A percentile compares a stretch with the other conserved stretches of the same genome.
Evolutionary conservation across 225 moss, liverwort and hornwort genomes (phyloP).

Genomic region (Antitrichia curtipendula): DNA sequence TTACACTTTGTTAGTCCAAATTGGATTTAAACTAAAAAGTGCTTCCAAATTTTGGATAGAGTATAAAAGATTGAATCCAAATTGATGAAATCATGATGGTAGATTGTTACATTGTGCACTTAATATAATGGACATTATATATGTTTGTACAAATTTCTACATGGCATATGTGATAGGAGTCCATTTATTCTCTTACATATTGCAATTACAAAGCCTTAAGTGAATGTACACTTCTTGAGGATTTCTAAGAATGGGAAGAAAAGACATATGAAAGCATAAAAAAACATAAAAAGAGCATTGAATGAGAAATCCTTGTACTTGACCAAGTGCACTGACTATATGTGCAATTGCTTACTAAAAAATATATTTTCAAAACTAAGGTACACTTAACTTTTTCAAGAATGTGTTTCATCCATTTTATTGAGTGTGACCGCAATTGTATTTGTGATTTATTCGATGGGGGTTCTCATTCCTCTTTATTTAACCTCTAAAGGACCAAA

Average conservation of each 20-base stretch:
- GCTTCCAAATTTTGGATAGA: neutral
- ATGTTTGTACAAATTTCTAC: neutral
- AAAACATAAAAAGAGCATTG: neutral
- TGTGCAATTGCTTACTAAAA: too few relatives aligned
- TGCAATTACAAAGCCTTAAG: neutral
- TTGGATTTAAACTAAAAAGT: neutral
- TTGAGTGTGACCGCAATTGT: too few relatives aligned
- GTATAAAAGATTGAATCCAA: neutral
- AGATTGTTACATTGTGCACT: neutral
- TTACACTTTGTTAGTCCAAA: neutral
- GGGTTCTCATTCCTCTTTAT: too few relatives aligned
- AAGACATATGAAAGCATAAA: fast-evolving
- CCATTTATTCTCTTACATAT: neutral
- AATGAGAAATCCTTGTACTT: too few relatives aligned
- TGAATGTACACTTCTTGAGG: neutral
- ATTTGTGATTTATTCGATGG: too few relatives aligned
- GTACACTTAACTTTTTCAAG: too few relatives aligned
- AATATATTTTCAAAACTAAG: too few relatives aligned
- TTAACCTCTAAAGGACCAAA: too few relatives aligned
- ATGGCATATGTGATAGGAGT: neutral
- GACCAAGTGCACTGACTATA: too few relatives aligned
- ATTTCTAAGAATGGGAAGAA: neutral
- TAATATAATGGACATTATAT: neutral
- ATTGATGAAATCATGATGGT: neutral
- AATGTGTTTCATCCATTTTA: too few relatives aligned